Evolutionary conservation across 495 filamentous ascomycete genomes (phyloP).

Genomic region (Hypoxylon perforatum): DNA sequence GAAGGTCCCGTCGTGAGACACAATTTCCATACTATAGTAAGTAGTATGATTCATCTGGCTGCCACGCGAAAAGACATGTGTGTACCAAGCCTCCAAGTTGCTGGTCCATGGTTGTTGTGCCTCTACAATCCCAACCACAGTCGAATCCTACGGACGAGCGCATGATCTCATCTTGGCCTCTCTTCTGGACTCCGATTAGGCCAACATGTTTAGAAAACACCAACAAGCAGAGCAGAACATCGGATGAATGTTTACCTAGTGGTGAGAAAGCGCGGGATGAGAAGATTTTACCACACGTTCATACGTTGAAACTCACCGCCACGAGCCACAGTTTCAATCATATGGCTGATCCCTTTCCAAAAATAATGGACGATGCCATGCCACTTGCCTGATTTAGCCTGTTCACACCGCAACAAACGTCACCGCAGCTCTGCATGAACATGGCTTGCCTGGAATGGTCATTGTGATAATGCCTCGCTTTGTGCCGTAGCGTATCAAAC

Average conservation of each 20-base stretch:
- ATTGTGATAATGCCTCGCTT: conserved; percentile 21
- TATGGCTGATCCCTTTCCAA: conserved; percentile 37
- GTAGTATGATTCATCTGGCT: neutral
- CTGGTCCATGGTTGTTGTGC: too few species aligned
- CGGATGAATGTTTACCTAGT: conserved; percentile 6
- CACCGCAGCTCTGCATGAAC: conserved; percentile 33
- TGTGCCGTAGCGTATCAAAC: conserved; percentile 23
- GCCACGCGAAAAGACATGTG: neutral
- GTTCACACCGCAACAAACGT: conserved; percentile 41
- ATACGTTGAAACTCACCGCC: conserved; percentile 41
- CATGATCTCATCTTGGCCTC: conserved; percentile 2
- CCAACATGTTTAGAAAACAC: neutral
- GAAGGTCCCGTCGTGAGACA: neutral
- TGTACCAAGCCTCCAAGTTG: too few species aligned
- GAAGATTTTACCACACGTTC: conserved; percentile 22
- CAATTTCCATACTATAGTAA: neutral
- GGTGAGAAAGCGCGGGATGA: conserved; percentile 23
- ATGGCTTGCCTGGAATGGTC: conserved; percentile 33
- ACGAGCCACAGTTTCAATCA: conserved; percentile 36
- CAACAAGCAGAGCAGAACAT: neutral
- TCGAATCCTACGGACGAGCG: neutral
- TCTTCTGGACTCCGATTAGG: neutral
- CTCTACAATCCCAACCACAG: neutral
- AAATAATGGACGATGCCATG: conserved; percentile 31
- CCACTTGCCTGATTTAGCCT: conserved; percentile 44